Base-by-base conservation (phyloP, 441 rosid species). In the Populus hybrid region DNA sequence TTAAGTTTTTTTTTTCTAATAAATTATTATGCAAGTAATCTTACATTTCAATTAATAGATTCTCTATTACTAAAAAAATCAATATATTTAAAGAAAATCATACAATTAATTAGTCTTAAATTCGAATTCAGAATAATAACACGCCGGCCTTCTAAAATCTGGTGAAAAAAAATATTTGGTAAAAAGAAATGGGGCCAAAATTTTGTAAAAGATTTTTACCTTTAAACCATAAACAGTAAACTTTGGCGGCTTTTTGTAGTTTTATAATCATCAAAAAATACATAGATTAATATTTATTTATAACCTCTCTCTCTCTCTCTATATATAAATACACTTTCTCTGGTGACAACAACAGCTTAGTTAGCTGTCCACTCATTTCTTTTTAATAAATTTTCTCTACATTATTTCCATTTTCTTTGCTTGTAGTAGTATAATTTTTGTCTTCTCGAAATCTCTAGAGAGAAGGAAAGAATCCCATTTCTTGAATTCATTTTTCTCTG, bases 331-430 rank as follows among this genome's bases (percentile, higher is more conserved):
- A 72, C 42, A 74, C 71, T 76, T 74, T 77, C 82, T 80, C 82
- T 78, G 75, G 84, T 80, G 83, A 81, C 79, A 84, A 77, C 74
- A 42, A 69, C 83, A 80, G 85, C 85, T 80, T 53, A 65, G 87
- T 89, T 89, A 89, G 95, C 94, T 89, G 97, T 87, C 93, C 89
- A 80, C 91, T 88, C 85, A 85, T 89, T 85, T 86, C 77, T 79
- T 75, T 87, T 70, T 78, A 79, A 72, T 19, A 14, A 80, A 66
- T 69, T 82, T 79, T 75, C 83, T 83, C 63, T 78, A 57, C 14
- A 36, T 21, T 46, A 34, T 65, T 66, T 71, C 32, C 42, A 11
- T 21, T 57, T 26, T 50, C 67, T 24, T 24, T 46, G 57, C 57
- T 12, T 46, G 57, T 77, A 46, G 57, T 14, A 1, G 57, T 46